Evolutionary conservation across 192 early-diverging fungal genomes (phyloP), one percentile per base, ranked within the genome.

Genomic region (Coemansia sp.): DNA sequence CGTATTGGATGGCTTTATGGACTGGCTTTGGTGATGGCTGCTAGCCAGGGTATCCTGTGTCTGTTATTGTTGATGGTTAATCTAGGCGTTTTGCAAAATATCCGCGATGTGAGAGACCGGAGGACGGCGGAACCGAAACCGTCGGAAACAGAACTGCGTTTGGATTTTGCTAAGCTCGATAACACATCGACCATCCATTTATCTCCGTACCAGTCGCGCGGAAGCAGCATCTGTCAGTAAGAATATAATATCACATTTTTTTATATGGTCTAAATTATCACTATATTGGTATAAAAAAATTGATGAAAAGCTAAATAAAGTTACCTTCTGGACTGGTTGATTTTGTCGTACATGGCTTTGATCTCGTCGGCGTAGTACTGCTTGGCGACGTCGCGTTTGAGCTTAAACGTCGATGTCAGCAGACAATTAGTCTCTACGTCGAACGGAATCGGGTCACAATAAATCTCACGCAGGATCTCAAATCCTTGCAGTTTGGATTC

Each of bases 371-470:
- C 72, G 75, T 90, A 94, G 30, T 82, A 71, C 17, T 85, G 75
- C 66, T 86, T 85, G 5, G 88, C 89, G 31, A 88, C 80, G 57
- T 89, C 86, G 66, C 95, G 84, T 73, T 93, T 96, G 52, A 94
- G 76, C 84, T 97, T 97, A 84, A 95, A 92, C 0, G 94, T 93
- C 10, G 96, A 93, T 0, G 96, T 96, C 48, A 96, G 75, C 25
- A 97, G 72, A 38, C 88, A 89, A 49, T 90, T 91, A 59, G 76
- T 75, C 22, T 95, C 91, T 18, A 94, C 82, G 5, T 88, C 76
- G 59, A 98, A 95, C 18, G 85, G 83, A 20, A 87, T 84, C 14
- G 87, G 33, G 6, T 88, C 88, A 16, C 94, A 72, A 63, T 84
- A 64, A 17, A 95, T 73, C n/a, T 73, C 84, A 45, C 86, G 87